A percentile compares a stretch with the other conserved stretches of the same genome.
Evolutionary conservation across 164 flowering plant species (phyloP).

Genomic region (Stephania japonica): DNA sequence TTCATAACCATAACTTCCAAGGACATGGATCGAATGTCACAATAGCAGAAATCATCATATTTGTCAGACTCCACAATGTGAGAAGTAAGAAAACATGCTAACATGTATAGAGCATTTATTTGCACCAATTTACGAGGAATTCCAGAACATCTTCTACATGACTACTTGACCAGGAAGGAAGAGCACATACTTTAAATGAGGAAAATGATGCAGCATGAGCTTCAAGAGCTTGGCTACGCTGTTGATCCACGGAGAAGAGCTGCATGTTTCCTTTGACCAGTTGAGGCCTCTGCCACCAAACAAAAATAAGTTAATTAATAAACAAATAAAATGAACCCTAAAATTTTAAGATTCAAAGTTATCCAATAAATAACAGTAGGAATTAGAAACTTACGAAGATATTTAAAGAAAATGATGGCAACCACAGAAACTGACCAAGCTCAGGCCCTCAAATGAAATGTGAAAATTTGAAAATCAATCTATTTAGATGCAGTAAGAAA

Average conservation of each 20-base stretch:
- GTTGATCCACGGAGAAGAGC: constrained; percentile 94
- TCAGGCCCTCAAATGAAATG: not conserved
- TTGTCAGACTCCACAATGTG: not conserved
- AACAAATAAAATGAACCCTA: not conserved
- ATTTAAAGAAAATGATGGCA: no score
- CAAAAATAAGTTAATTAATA: not conserved
- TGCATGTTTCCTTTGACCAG: constrained; percentile 98
- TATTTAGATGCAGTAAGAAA: not conserved
- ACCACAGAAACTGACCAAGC: not conserved
- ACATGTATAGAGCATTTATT: not conserved
- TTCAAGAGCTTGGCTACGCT: constrained; percentile 99
- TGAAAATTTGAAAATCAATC: not conserved
- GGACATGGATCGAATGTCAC: no score
- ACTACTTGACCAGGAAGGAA: not conserved
- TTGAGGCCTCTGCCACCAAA: constrained; percentile 70
- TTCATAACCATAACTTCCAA: no score
- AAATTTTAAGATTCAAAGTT: not conserved
- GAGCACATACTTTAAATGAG: constrained; percentile 48
- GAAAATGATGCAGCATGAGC: constrained; percentile 99
- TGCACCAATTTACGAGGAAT: not conserved
- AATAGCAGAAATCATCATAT: no score
- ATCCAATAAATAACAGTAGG: no score
- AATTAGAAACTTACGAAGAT: not conserved
- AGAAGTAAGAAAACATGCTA: not conserved
- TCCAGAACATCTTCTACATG: not conserved